Evolutionary conservation across 2,329 filamentous ascomycete species (phyloP).

Genomic region (Scleromitrula shiraiana): DNA sequence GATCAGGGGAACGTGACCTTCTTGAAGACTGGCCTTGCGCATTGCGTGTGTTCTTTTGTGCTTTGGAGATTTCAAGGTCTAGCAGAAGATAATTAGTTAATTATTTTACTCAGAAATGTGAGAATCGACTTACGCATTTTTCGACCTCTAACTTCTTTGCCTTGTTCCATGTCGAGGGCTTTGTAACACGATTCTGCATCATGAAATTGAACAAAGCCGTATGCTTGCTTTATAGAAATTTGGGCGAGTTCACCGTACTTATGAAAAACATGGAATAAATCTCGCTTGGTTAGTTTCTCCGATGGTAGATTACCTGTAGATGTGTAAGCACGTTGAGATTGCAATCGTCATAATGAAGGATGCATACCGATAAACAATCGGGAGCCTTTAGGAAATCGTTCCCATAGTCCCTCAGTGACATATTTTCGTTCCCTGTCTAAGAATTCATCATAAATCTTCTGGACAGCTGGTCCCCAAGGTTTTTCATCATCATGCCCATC

Average conservation of each 20-base stretch:
- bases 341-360: slow-evolving; percentile 20
- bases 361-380: slow-evolving; percentile 71
- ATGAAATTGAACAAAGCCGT: slow-evolving; percentile 93
- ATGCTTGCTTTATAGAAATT: slow-evolving; percentile 92
- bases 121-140: slow-evolving; percentile 68
- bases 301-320: slow-evolving; percentile 76
- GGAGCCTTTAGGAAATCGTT: slow-evolving; percentile 69
- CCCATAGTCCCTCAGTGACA: slow-evolving; percentile 72
- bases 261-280: slow-evolving; percentile 88
- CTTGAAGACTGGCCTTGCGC: slow-evolving; percentile 30
- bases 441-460: slow-evolving; percentile 65
- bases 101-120: background rate
- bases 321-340: slow-evolving; percentile 16
- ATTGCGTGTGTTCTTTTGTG: slow-evolving; percentile 70
- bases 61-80: slow-evolving; percentile 88
- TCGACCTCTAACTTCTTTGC: slow-evolving; percentile 73
- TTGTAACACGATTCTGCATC: slow-evolving; percentile 63
- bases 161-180: slow-evolving; percentile 73
- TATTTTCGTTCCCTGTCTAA: slow-evolving; percentile 65
- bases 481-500: slow-evolving; percentile 27
- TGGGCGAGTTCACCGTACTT: slow-evolving; percentile 81
- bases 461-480: slow-evolving; percentile 41
- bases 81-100: background rate
- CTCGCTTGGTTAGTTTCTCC: slow-evolving; percentile 86
- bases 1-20: slow-evolving; percentile 57